These are phyloP conservation scores for Sambucus nigra DNA, from an alignment of 129 eudicot genomes.

Conservation along the genomic window DNA sequence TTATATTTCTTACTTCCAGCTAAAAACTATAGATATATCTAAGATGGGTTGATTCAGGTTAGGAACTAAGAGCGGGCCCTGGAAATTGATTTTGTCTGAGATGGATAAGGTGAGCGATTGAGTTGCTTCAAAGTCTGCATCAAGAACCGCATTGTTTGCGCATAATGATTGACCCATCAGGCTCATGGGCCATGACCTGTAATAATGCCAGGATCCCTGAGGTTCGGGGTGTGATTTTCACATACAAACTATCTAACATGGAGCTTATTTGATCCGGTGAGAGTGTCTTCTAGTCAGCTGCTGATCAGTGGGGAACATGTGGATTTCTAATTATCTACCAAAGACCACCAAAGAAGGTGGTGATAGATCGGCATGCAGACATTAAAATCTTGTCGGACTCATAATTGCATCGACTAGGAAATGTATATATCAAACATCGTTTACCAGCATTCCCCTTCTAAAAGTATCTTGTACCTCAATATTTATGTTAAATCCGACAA, in stretches of 20 bases:
- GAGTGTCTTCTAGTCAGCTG: neutral
- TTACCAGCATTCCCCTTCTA: too few relatives aligned
- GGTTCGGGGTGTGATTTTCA: too few relatives aligned
- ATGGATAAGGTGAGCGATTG: constrained; percentile 29
- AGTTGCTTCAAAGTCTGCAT: constrained; percentile 4
- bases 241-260: too few relatives aligned
- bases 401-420: too few relatives aligned
- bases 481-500: too few relatives aligned
- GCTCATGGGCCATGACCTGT: neutral
- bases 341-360: neutral
- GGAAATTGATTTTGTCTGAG: constrained; percentile 57
- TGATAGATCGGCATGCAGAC: neutral
- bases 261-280: neutral
- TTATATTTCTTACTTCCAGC: neutral
- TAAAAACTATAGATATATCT: neutral
- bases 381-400: too few relatives aligned
- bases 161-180: neutral
- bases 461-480: too few relatives aligned
- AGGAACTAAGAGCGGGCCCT: constrained; percentile 69
- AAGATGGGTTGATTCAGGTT: constrained; percentile 26
- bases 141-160: neutral
- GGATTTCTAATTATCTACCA: neutral
- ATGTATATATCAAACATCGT: too few relatives aligned
- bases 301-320: neutral
- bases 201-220: too few relatives aligned